Percentiles rank a stretch among this genome's conserved stretches.
These are phyloP conservation scores for Scolecobasidium constrictum DNA, from an alignment of 2,329 filamentous ascomycete genomes.

Conservation along the genomic window DNA sequence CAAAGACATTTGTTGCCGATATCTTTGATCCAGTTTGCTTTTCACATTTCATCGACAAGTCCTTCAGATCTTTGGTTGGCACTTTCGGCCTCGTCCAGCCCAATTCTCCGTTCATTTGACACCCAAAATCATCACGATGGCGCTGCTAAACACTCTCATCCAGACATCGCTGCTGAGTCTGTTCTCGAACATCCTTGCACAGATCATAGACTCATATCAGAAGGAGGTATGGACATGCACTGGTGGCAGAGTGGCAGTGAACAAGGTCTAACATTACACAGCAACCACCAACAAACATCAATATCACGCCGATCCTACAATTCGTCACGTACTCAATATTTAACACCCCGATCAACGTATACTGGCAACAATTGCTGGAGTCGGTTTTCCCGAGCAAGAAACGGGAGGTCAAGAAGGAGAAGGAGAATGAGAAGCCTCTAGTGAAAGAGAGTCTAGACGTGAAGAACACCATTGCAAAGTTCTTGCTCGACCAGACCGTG, in stretches of 20 bases:
- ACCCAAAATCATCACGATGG: too few species aligned
- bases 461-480: constrained; percentile 56
- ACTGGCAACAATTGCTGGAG: constrained; percentile 79
- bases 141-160: constrained; percentile 18
- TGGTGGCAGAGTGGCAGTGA: constrained; percentile 1
- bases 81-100: too few species aligned
- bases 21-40: too few species aligned
- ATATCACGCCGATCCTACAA: constrained; percentile 59
- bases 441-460: constrained; percentile 41
- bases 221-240: constrained; percentile 37
- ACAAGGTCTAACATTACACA: not conserved
- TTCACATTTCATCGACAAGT: too few species aligned
- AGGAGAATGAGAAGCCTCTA: constrained; percentile 19
- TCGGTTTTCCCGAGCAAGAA: constrained; percentile 55
- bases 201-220: constrained; percentile 54
- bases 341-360: constrained; percentile 69
- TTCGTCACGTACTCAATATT: constrained; percentile 66
- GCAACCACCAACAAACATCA: constrained; percentile 37
- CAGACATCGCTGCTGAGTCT: constrained; percentile 56
- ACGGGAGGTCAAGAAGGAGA: constrained; percentile 7
- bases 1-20: too few species aligned
- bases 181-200: constrained; percentile 63
- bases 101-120: too few species aligned
- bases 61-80: too few species aligned
- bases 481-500: constrained; percentile 57